Base-by-base conservation (phyloP, 2,329 filamentous ascomycete species). In the Penicillium sp. region DNA sequence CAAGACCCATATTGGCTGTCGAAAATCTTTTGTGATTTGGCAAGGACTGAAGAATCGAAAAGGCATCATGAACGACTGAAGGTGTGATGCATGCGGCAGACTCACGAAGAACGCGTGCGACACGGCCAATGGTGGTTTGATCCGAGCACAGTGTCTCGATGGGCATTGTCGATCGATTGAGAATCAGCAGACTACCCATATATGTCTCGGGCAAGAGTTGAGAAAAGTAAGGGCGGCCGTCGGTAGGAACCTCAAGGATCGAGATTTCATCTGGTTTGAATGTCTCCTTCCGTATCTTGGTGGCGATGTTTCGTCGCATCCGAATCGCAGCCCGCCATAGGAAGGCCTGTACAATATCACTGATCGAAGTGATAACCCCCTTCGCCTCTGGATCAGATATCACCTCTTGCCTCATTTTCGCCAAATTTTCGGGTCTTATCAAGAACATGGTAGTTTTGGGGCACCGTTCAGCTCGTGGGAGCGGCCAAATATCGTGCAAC, bases 381-480 rank as follows among this genome's bases (percentile, higher is more conserved):
- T 53, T 57, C 6, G 49, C 31, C 35, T 46, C 55, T 41, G 55
- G 49, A 57, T 53, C 55, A 36, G 55, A 39, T 2, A 57, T 33
- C 9, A 57, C 55, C 49, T 57, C 55, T 57, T 57, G 55, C 55
- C 53, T 57, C 55, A 57, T 57, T 41, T 57, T 57, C 33, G 33
- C 55, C 18, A 53, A 33, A 13, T 40, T 47, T n/a, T 53, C 22
- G 7, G 40, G 49, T 24, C 19, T 53, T 14, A 57, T 53, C 39
- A 57, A 22, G 41, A 57, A 57, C 40, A 49, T 33, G 10, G 55
- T 53, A 19, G 55, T 52, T 57, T 53, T 33, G 24, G n/a, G 39
- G 33, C 55, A 49, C 33, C 55, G 39, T 47, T 53, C 55, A 57
- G 55, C 49, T 11, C 55, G 41, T 18, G 55, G 55, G 16, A 57